phyloP scores from a whole-genome alignment of 2,329 filamentous ascomycete species.

The Periconia macrospinosa region DNA sequence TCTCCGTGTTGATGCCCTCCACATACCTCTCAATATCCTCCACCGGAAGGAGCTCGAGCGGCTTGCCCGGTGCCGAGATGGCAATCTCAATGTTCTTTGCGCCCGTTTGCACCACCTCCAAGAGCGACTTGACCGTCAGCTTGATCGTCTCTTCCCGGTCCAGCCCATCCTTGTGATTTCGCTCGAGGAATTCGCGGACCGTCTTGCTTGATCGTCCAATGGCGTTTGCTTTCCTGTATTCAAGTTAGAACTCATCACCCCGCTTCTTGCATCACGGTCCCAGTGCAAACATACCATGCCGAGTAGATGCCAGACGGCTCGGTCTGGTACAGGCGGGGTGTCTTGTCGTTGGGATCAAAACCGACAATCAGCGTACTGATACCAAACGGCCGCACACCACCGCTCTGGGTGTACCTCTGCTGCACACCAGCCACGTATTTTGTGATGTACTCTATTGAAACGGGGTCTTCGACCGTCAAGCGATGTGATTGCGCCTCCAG shows the following conservation, averaged over 20 bases:
- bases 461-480: conserved; percentile 94
- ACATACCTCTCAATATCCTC: conserved; percentile 97
- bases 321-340: conserved; percentile 92
- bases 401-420: conserved; percentile 98
- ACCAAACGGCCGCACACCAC: conserved; percentile 96
- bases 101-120: conserved; percentile 97
- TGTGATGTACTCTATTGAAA: conserved; percentile 98
- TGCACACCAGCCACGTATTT: conserved; percentile 98
- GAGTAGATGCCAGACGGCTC: conserved; percentile 99
- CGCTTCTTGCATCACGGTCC: neutral
- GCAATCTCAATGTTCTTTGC: conserved; percentile 99
- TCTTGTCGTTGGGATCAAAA: conserved; percentile 92
- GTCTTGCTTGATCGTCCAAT: conserved; percentile 99
- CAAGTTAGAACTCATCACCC: conserved; percentile 12
- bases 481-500: conserved; percentile 97
- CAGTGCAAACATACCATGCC: conserved; percentile 73
- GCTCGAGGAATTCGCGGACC: conserved; percentile 95
- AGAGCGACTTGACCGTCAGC: conserved; percentile 93
- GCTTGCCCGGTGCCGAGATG: conserved; percentile 91
- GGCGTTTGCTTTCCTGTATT: conserved; percentile 91
- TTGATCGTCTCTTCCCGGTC: conserved; percentile 94
- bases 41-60: conserved; percentile 88
- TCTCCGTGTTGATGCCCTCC: conserved; percentile 98
- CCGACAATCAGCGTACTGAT: conserved; percentile 98
- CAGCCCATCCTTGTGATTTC: conserved; percentile 99